Conservation (phyloP, 331 rosid genomes). For the Pyrus hybrid region DNA sequence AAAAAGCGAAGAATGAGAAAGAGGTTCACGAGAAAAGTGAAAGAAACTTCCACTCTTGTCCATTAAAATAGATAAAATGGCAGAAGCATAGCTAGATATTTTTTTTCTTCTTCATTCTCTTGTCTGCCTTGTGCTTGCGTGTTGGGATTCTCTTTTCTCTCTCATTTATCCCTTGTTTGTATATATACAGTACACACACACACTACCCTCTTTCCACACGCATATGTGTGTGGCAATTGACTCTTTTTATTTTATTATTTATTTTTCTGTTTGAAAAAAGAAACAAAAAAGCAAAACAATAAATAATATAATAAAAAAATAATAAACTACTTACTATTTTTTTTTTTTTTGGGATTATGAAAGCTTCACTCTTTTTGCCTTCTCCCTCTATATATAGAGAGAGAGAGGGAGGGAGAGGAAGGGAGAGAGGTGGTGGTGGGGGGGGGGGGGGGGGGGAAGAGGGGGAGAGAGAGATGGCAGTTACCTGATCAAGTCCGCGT, state of each 20-base stretch:
- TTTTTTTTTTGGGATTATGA: too few relatives aligned
- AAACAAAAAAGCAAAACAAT: too few relatives aligned
- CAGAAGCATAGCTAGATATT: background rate
- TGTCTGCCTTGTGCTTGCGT: background rate
- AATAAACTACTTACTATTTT: too few relatives aligned
- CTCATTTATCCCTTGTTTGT: background rate
- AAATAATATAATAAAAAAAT: too few relatives aligned
- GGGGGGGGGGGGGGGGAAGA: too few relatives aligned
- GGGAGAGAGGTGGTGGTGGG: too few relatives aligned
- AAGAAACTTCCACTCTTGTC: background rate
- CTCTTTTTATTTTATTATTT: too few relatives aligned
- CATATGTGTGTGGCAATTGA: too few relatives aligned
- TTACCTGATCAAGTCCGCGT: conserved; percentile 96
- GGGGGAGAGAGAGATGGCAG: background rate
- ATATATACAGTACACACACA: background rate
- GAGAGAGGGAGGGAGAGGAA: background rate
- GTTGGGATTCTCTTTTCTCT: background rate
- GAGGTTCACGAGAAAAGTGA: background rate
- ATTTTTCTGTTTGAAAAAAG: too few relatives aligned
- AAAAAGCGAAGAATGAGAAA: background rate
- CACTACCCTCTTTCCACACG: too few relatives aligned
- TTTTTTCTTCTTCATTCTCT: background rate
- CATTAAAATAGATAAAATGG: background rate
- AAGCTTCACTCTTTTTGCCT: too few relatives aligned
- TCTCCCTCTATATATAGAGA: background rate